Conservation (phyloP, 1,284 basidiomycete genomes). For the Gastroboletus turbinatus region DNA sequence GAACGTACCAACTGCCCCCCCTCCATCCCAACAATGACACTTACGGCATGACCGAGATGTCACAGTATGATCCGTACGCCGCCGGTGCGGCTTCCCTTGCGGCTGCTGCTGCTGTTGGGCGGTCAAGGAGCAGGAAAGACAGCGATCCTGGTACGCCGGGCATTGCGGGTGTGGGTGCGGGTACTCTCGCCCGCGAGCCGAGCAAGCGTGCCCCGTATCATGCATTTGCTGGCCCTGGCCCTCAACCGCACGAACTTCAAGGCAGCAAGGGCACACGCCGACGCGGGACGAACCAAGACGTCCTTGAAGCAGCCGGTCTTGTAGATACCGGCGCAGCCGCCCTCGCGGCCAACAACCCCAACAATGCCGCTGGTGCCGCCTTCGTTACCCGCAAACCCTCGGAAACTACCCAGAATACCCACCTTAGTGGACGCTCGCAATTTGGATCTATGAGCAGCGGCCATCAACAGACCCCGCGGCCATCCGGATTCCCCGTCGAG, state of each 20-base stretch:
- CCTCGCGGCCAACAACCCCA: conserved; percentile 1
- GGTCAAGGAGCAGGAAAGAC: conserved; percentile 34
- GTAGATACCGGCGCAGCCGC: conserved; percentile 19
- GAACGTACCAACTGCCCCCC: conserved; percentile 57
- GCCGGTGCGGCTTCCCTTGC: conserved; percentile 46
- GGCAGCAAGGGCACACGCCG: conserved; percentile 8
- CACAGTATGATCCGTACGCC: conserved; percentile 38
- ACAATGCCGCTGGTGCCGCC: conserved; percentile 4
- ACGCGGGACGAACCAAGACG: conserved; percentile 25
- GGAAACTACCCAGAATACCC: conserved; percentile 26
- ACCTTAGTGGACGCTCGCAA: conserved; percentile 24
- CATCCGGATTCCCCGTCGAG: conserved; percentile 30
- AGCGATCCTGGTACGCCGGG: conserved; percentile 36
- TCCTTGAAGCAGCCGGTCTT: conserved; percentile 33
- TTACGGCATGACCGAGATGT: conserved; percentile 56
- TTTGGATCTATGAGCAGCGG: conserved; percentile 22
- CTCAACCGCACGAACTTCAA: conserved; percentile 16
- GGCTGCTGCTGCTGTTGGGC: conserved; percentile 21
- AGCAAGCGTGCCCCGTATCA: conserved; percentile 45
- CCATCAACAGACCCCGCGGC: conserved; percentile 17
- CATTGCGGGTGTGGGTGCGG: conserved; percentile 39
- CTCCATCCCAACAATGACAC: conserved; percentile 37
- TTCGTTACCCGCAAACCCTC: conserved; percentile 23
- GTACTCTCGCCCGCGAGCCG: conserved; percentile 40
- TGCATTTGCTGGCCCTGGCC: conserved; percentile 42